These are phyloP conservation scores for Pezizomycotina sp. DNA, from an alignment of 2,329 filamentous ascomycete genomes.

Conservation along the genomic window DNA sequence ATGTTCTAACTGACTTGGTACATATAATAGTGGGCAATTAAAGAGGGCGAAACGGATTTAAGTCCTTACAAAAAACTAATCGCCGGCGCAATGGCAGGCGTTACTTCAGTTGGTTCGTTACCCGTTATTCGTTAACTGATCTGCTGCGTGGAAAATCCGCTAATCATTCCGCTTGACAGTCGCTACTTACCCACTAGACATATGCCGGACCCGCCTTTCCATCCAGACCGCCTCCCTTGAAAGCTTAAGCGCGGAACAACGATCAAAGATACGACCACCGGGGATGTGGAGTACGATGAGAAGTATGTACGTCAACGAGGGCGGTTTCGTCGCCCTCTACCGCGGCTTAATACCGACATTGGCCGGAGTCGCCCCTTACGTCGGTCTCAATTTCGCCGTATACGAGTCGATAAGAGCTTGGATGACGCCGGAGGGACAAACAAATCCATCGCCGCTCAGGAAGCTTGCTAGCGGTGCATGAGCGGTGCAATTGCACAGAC, in stretches of 20 bases:
- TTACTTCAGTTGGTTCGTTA: conserved; percentile 57
- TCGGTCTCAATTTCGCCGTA: conserved; percentile 96
- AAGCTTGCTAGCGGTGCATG: conserved; percentile 83
- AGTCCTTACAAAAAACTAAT: conserved; percentile 52
- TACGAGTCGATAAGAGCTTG: conserved; percentile 77
- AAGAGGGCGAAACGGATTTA: conserved; percentile 19
- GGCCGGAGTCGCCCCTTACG: conserved; percentile 80
- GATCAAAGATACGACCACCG: conserved; percentile 52
- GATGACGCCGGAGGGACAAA: conserved; percentile 73
- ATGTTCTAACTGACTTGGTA: conserved; percentile 8
- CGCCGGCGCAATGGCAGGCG: conserved; percentile 83
- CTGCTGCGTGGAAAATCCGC: conserved; percentile 4
- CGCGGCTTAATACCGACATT: conserved; percentile 87
- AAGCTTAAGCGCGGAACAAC: conserved; percentile 52
- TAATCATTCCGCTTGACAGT: conserved; percentile 19
- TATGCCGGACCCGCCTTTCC: conserved; percentile 84
- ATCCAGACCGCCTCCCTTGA: conserved; percentile 96
- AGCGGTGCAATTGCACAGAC: conserved; percentile 96
- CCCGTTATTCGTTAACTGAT: conserved; percentile 3
- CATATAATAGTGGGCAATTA: conserved; percentile 9
- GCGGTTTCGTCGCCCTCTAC: conserved; percentile 72
- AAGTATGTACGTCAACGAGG: conserved; percentile 80
- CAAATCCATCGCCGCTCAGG: conserved; percentile 59
- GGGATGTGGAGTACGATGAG: conserved; percentile 81
- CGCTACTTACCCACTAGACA: conserved; percentile 82